phyloP scores from a whole-genome alignment of 148 eudicot species.

The Polygonum aviculare region DNA sequence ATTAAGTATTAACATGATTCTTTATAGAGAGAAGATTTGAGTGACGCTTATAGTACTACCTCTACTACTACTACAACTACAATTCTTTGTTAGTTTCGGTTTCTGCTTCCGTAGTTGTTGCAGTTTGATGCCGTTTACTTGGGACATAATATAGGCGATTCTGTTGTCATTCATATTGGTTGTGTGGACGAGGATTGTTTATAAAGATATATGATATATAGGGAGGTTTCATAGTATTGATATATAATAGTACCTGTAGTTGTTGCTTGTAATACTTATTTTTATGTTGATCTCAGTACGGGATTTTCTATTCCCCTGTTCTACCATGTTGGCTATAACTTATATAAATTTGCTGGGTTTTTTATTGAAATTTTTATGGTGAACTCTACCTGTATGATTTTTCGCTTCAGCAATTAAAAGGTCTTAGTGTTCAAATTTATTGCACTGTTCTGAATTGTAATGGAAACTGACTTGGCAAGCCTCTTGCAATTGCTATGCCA shows the following conservation, averaged over 20 bases:
- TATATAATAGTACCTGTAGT: background rate
- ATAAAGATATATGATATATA: background rate
- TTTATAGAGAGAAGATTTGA: conserved; percentile 8
- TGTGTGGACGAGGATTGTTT: conserved; percentile 1
- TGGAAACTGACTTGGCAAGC: too few species aligned
- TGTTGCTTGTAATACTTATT: background rate
- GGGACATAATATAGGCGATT: background rate
- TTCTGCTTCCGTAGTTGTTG: conserved; percentile 5
- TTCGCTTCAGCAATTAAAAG: background rate
- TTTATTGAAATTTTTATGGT: background rate
- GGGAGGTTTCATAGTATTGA: background rate
- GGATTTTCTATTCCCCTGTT: background rate
- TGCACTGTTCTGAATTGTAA: too few species aligned
- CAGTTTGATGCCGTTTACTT: background rate
- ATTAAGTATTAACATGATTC: conserved; percentile 11
- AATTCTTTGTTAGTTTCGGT: conserved; percentile 4
- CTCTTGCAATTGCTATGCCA: too few species aligned
- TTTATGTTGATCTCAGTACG: background rate
- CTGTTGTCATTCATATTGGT: background rate
- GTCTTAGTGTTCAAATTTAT: background rate
- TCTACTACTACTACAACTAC: background rate
- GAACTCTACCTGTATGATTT: background rate
- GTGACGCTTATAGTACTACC: too few species aligned
- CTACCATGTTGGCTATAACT: background rate
- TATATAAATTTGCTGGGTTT: background rate